Base-by-base conservation (phyloP, 345 rosid species). In the Dovyalis caffra region DNA sequence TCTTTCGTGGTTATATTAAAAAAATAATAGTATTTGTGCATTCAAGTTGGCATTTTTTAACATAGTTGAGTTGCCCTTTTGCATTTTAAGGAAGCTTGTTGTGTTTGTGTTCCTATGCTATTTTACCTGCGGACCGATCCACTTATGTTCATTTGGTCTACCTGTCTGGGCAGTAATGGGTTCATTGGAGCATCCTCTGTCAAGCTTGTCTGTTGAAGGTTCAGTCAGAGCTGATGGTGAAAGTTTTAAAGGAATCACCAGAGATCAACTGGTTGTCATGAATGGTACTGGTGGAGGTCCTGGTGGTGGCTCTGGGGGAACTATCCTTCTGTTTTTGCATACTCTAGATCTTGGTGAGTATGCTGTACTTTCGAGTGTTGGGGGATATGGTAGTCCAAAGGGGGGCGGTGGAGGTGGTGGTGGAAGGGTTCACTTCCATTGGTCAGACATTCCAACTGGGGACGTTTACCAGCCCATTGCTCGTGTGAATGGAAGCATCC, bases 391-490 rank as follows among this genome's bases (percentile, higher is more conserved):
- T 63, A 87, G 94, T 79, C 88, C 86, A n/a, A 62, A 80, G 35
- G 94, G 98, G 53, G 83, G 89, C 66, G 99, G 97, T 64, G 99
- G 99, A 25, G 99, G 98, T 10, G 97, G 99, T 51, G 99, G 99
- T 70, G 99, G 99, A 77, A 92, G 99, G 87, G 88, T 96, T 90
- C 99, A 93, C 83, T 90, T 96, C 84, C 99, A 93, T 77, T 96
- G 99, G 99, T 87, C 97, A 11, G 89, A 96, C 79, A 90, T 96
- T 85, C 97, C 97, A 62, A 92, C 95, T 29, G 99, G 99, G 64
- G 99, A 96, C 86, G 89, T 96, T 11, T 96, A 96, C 86, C 98
- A 90, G 91, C 99, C 99, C 28, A 88, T 96, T 74, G 99, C 99
- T 62, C 87, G 80, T 71, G 92, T 93, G 56, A 85, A 88, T 74